Percentiles rank a stretch among this genome's conserved stretches.
Conservation (phyloP, 2,329 filamentous ascomycete species). For the Botrytis galanthina region DNA sequence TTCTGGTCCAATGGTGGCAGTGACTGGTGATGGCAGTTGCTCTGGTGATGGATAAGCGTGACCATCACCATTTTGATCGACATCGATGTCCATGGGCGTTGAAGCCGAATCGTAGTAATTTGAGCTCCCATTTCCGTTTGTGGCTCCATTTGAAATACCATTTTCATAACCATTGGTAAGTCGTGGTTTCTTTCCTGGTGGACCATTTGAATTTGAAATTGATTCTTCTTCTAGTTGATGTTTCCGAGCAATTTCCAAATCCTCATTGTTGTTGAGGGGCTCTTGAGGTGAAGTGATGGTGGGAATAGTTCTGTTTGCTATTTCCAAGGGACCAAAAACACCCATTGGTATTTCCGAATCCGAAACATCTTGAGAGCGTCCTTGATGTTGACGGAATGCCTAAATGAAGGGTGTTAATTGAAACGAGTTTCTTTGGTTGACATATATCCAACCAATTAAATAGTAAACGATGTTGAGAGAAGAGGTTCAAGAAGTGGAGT, state of each 20-base stretch:
- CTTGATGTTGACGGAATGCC: constrained; percentile 10
- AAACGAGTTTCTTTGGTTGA: neutral
- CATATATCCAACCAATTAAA: neutral
- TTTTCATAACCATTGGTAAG: constrained; percentile 63
- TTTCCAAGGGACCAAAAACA: constrained; percentile 35
- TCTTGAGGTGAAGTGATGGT: neutral
- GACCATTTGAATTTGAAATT: constrained; percentile 50
- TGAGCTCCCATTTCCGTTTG: constrained; percentile 21
- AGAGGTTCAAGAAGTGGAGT: too few relatives aligned
- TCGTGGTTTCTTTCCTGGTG: constrained; percentile 55
- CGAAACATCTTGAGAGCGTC: constrained; percentile 3
- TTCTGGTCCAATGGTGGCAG: constrained; percentile 60
- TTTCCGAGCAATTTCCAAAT: constrained; percentile 37
- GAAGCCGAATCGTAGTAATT: constrained; percentile 48
- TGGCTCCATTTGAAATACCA: constrained; percentile 40
- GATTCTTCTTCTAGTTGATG: constrained; percentile 35
- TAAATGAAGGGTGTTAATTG: constrained; percentile 8
- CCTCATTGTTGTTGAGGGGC: constrained; percentile 27
- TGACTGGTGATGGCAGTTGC: constrained; percentile 49
- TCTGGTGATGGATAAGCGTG: constrained; percentile 64
- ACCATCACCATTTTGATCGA: constrained; percentile 46
- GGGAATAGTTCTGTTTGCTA: constrained; percentile 7
- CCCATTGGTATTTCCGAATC: constrained; percentile 22
- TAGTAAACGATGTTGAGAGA: neutral
- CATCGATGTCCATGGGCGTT: constrained; percentile 47